Conservation (phyloP, 2,329 filamentous ascomycete species). For the Aureobasidium leucospermi region DNA sequence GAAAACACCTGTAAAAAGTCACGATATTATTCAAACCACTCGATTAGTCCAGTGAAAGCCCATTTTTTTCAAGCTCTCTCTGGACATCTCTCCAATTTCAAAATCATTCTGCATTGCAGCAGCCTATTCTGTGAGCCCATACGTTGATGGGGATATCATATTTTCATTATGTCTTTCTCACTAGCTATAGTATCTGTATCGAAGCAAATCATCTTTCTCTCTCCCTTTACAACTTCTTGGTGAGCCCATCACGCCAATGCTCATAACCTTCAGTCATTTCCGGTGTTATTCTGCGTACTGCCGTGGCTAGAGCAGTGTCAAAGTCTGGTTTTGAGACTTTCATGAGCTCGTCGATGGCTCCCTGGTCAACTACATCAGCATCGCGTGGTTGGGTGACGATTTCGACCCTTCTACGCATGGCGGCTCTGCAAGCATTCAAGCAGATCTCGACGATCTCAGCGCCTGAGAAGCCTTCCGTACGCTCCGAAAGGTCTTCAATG, state of each 20-base stretch:
- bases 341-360: constrained; percentile 19
- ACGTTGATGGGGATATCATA: no score
- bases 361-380: constrained; percentile 15
- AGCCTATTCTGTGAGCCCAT: no score
- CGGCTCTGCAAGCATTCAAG: constrained; percentile 20
- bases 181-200: not conserved
- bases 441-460: constrained; percentile 67
- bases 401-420: constrained; percentile 9
- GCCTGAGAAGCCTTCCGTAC: constrained; percentile 73
- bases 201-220: no score
- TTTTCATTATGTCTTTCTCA: not conserved
- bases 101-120: not conserved
- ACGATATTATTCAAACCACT: not conserved
- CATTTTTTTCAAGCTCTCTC: not conserved
- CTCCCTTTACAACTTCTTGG: not conserved
- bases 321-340: constrained; percentile 34
- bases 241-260: constrained; percentile 15
- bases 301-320: constrained; percentile 31
- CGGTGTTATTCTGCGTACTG: constrained; percentile 52
- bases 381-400: not conserved
- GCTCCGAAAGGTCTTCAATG: constrained; percentile 52
- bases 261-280: constrained; percentile 54
- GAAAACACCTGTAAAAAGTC: not conserved
- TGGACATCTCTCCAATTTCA: not conserved
- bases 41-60: not conserved